Evolutionary conservation across 148 eudicot species (phyloP).

Genomic region (Silene conica): DNA sequence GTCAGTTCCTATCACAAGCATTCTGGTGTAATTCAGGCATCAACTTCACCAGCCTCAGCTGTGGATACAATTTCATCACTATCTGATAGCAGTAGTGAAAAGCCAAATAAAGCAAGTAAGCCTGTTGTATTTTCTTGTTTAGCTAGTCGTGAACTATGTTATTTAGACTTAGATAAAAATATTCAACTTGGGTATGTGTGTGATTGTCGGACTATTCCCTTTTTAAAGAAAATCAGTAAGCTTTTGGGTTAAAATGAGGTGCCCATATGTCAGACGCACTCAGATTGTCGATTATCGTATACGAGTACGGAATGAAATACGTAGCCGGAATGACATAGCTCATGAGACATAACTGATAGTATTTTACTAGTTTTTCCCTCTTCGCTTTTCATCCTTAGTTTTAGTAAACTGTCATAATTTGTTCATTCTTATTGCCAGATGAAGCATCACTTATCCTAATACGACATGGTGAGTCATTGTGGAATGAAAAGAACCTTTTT

Average conservation of each 20-base stretch:
- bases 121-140: not conserved
- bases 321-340: too few relatives aligned
- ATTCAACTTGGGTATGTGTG: too few relatives aligned
- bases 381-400: not conserved
- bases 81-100: conserved; percentile 37
- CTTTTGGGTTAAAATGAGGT: too few relatives aligned
- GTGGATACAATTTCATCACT: conserved; percentile 38
- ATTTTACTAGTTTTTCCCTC: too few relatives aligned
- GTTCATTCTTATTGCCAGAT: conserved; percentile 34
- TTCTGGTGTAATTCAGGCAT: conserved; percentile 45
- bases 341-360: too few relatives aligned
- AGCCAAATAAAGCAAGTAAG: conserved; percentile 67
- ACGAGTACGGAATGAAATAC: too few relatives aligned
- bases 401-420: not conserved
- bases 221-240: too few relatives aligned
- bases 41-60: conserved; percentile 49
- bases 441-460: conserved; percentile 88
- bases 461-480: conserved; percentile 93
- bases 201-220: too few relatives aligned
- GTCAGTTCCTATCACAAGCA: conserved; percentile 34
- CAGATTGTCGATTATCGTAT: too few relatives aligned
- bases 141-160: too few relatives aligned
- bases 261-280: too few relatives aligned
- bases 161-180: too few relatives aligned
- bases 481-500: conserved; percentile 96